phyloP scores from a whole-genome alignment of 352 stramenopile genomes.

The Aphanomyces astaci region DNA sequence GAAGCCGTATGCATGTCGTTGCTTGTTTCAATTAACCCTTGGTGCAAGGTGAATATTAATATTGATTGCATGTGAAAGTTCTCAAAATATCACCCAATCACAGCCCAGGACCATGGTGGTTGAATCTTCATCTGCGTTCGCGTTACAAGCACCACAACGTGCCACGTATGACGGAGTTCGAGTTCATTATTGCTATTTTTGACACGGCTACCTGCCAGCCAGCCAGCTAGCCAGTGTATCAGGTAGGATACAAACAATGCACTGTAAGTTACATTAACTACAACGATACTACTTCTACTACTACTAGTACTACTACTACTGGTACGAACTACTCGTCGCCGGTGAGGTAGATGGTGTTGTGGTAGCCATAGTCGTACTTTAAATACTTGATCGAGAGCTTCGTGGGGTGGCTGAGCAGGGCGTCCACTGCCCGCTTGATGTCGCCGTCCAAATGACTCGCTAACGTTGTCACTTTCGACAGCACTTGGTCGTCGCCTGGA shows the following conservation, averaged over 20 bases:
- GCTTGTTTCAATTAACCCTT: not conserved
- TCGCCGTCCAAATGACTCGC: constrained; percentile 30
- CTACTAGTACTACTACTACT: too few relatives aligned
- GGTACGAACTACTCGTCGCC: not conserved
- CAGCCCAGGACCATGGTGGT: not conserved
- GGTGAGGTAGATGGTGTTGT: constrained; percentile 19
- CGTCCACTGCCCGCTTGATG: constrained; percentile 35
- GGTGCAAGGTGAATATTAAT: not conserved
- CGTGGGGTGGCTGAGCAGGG: constrained; percentile 31
- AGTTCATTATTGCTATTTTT: too few relatives aligned
- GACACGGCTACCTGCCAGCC: too few relatives aligned
- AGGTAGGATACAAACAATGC: too few relatives aligned
- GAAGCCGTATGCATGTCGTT: not conserved
- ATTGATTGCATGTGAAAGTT: too few relatives aligned
- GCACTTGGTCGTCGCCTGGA: constrained; percentile 12
- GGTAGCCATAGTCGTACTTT: constrained; percentile 52
- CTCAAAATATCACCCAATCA: not conserved
- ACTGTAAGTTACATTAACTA: too few relatives aligned
- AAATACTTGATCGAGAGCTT: constrained; percentile 39
- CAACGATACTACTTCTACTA: too few relatives aligned
- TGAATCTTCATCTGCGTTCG: not conserved
- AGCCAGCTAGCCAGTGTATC: too few relatives aligned
- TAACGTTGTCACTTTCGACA: constrained; percentile 29
- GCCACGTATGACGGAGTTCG: not conserved
- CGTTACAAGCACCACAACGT: not conserved